Evolutionary conservation across 257 asterid genomes (phyloP).

Genomic region (Capsicum rhomboideum): DNA sequence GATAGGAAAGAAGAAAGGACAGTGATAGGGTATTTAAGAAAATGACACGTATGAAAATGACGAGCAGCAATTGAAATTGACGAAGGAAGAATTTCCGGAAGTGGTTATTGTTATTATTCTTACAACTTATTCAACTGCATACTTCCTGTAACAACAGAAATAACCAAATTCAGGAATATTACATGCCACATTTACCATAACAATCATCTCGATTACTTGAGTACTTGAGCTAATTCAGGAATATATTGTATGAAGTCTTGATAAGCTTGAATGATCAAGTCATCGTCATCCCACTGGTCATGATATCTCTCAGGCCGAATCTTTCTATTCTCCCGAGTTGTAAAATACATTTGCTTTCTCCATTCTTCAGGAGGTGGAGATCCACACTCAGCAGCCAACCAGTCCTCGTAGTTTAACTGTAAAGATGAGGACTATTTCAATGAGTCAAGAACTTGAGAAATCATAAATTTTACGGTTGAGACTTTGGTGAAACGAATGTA

Average conservation of each 20-base stretch:
- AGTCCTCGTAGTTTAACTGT: conserved; percentile 79
- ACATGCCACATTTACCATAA: not conserved
- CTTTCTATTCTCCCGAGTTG: conserved; percentile 41
- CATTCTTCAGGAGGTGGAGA: conserved; percentile 52
- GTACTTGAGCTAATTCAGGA: not conserved
- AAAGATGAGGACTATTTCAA: not conserved
- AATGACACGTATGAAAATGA: not conserved
- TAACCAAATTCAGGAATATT: not conserved
- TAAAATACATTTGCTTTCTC: conserved; percentile 68
- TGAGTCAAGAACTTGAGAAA: not conserved
- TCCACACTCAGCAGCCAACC: conserved; percentile 64
- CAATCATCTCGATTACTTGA: not conserved
- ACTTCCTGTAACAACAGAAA: not conserved
- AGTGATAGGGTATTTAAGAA: not conserved
- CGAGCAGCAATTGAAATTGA: not conserved
- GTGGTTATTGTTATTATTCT: not conserved
- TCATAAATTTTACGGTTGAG: not conserved
- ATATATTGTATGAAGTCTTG: conserved; percentile 37
- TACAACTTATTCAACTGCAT: not conserved
- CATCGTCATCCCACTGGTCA: conserved; percentile 75
- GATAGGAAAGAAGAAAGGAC: not conserved
- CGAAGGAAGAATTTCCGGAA: not conserved
- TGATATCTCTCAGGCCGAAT: conserved; percentile 55
- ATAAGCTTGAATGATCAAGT: conserved; percentile 43
- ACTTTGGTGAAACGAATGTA: too few species aligned